A percentile compares a stretch with the other conserved stretches of the same genome.
phyloP scores from a whole-genome alignment of 352 stramenopile genomes.

The Pythium monospermum region DNA sequence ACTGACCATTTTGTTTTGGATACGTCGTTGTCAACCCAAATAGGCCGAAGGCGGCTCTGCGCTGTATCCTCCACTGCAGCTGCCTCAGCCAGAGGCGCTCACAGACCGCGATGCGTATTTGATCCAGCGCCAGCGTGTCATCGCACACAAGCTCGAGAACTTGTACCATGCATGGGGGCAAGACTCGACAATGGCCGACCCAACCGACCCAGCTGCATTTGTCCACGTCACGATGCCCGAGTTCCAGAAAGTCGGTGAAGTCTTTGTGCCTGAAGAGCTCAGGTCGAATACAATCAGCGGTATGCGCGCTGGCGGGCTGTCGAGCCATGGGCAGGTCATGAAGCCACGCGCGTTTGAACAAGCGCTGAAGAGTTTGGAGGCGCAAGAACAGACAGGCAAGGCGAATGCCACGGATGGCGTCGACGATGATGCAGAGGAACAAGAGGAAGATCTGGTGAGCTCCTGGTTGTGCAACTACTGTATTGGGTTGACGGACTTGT shows the following conservation, averaged over 20 bases:
- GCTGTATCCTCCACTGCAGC: conserved; percentile 55
- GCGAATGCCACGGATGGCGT: conserved; percentile 38
- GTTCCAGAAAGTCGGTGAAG: conserved; percentile 41
- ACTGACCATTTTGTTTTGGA: background rate
- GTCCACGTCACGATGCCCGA: conserved; percentile 65
- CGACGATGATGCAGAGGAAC: conserved; percentile 57
- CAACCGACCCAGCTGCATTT: conserved; percentile 35
- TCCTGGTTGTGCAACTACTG: too few species aligned
- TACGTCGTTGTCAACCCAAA: background rate
- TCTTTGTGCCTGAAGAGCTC: conserved; percentile 64
- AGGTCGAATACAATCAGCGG: conserved; percentile 51
- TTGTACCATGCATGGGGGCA: conserved; percentile 60
- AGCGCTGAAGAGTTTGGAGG: conserved; percentile 66
- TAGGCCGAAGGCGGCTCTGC: conserved; percentile 42
- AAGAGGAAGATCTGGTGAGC: conserved; percentile 56
- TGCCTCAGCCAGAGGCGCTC: conserved; percentile 57
- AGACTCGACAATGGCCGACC: conserved; percentile 24
- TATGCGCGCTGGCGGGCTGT: conserved; percentile 20
- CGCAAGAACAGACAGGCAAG: conserved; percentile 60
- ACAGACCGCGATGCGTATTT: conserved; percentile 55
- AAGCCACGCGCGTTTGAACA: conserved; percentile 62
- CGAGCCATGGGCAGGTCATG: conserved; percentile 39
- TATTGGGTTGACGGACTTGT: too few species aligned
- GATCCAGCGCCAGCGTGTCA: conserved; percentile 59
- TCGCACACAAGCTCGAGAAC: conserved; percentile 65